These are phyloP conservation scores for Dioscorea dumetorum DNA, from an alignment of 106 monocot species.

Conservation along the genomic window DNA sequence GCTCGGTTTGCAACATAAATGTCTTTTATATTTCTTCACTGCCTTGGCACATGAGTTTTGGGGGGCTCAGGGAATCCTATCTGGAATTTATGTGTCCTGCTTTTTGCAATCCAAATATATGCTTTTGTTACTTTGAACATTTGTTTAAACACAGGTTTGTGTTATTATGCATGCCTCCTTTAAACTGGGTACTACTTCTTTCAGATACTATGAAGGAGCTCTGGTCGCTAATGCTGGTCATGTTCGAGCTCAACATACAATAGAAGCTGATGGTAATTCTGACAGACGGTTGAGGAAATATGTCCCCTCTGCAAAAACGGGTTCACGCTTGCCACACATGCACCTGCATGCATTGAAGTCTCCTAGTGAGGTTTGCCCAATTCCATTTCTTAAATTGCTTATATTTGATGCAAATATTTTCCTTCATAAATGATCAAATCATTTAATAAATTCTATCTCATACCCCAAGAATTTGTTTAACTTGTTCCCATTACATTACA, in stretches of 20 bases:
- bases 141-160: background rate
- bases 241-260: constrained; percentile 1
- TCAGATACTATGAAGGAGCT: constrained; percentile 72
- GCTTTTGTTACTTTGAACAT: too few species aligned
- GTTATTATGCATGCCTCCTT: background rate
- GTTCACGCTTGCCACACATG: constrained; percentile 89
- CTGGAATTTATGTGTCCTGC: too few species aligned
- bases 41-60: too few species aligned
- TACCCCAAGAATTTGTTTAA: too few species aligned
- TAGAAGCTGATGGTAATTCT: constrained; percentile 9
- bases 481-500: too few species aligned
- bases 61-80: too few species aligned
- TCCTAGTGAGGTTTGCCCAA: constrained; percentile 34
- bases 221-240: constrained; percentile 29
- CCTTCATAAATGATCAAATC: too few species aligned
- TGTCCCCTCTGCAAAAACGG: constrained; percentile 57
- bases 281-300: constrained; percentile 38
- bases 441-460: too few species aligned
- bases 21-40: too few species aligned
- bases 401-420: too few species aligned
- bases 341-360: constrained; percentile 29
- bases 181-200: constrained; percentile 1
- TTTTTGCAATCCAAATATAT: too few species aligned
- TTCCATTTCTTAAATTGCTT: background rate
- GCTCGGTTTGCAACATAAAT: too few species aligned